A percentile compares a stretch with the other conserved stretches of the same genome.
These are phyloP conservation scores for Xylaria castorea DNA, from an alignment of 495 filamentous ascomycete genomes.

Conservation along the genomic window DNA sequence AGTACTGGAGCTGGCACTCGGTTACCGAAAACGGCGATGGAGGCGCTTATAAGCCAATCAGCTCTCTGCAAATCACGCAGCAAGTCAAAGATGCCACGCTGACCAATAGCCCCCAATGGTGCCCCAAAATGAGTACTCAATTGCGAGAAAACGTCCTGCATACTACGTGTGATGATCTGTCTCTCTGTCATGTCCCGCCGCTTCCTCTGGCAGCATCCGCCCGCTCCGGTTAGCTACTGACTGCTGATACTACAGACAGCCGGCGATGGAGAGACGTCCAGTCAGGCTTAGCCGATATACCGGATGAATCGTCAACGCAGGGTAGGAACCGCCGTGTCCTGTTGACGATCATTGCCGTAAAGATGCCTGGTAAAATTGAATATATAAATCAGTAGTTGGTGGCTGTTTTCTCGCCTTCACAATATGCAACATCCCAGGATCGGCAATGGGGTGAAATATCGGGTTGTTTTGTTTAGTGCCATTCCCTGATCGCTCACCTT, in stretches of 20 bases:
- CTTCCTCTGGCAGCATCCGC: not conserved
- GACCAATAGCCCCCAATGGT: not conserved
- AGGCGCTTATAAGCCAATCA: constrained; percentile 10
- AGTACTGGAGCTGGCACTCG: not conserved
- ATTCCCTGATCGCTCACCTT: not conserved
- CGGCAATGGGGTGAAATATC: not conserved
- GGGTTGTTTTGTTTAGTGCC: not conserved
- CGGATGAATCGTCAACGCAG: constrained; percentile 17
- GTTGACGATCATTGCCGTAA: constrained; percentile 23
- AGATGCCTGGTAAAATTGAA: not conserved
- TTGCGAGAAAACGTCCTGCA: constrained; percentile 20
- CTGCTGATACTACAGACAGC: not conserved
- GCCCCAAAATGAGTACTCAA: not conserved
- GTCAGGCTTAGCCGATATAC: constrained; percentile 8
- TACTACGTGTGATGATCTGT: constrained; percentile 21
- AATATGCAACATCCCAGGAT: constrained; percentile 14
- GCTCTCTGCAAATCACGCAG: not conserved
- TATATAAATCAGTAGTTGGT: not conserved
- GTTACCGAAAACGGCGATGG: constrained; percentile 22
- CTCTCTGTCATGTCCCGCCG: not conserved
- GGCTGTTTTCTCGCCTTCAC: not conserved
- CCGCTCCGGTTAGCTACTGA: not conserved
- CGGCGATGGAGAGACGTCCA: constrained; percentile 17
- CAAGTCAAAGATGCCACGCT: constrained; percentile 3
- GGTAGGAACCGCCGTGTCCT: not conserved